Evolutionary conservation across 306 rosid genomes (phyloP).

Genomic region (Acacia confusa): DNA sequence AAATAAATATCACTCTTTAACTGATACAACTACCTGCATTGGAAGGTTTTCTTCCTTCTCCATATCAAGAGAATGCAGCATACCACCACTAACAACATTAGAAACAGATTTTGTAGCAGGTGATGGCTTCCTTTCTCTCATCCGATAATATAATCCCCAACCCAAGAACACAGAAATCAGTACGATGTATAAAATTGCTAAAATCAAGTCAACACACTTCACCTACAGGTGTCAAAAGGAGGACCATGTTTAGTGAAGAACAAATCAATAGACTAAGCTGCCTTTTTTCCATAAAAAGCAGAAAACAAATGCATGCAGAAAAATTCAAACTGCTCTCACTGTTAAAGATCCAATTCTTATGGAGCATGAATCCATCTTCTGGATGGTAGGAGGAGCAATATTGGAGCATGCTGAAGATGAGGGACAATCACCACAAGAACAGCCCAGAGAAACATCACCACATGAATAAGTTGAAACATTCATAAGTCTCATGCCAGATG

Average conservation of each 20-base stretch:
- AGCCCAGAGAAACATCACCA: slow-evolving; percentile 84
- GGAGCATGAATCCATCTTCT: slow-evolving; percentile 61
- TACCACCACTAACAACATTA: slow-evolving; percentile 51
- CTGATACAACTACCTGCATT: slow-evolving; percentile 60
- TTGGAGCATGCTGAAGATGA: slow-evolving; percentile 73
- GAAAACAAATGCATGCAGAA: slow-evolving; percentile 25
- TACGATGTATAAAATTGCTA: slow-evolving; percentile 65
- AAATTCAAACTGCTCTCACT: slow-evolving; percentile 52
- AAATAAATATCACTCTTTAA: slow-evolving; percentile 35
- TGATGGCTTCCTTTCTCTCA: slow-evolving; percentile 52
- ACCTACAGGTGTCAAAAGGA: slow-evolving; percentile 58
- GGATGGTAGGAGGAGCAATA: slow-evolving; percentile 55
- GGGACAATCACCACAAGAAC: slow-evolving; percentile 98
- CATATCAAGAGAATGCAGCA: slow-evolving; percentile 50
- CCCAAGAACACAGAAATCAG: slow-evolving; percentile 69
- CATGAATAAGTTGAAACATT: slow-evolving; percentile 91
- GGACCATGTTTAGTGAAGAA: slow-evolving; percentile 38
- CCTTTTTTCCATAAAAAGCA: slow-evolving; percentile 23
- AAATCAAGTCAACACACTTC: slow-evolving; percentile 74
- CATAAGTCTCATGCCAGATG: slow-evolving; percentile 89
- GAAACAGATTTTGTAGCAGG: slow-evolving; percentile 53
- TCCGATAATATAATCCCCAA: slow-evolving; percentile 72
- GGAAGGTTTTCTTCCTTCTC: slow-evolving; percentile 75
- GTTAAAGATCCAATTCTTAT: slow-evolving; percentile 74
- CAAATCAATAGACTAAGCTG: slow-evolving; percentile 3